Evolutionary conservation across 345 rosid genomes (phyloP), one percentile per base, ranked within the genome.

Genomic region (Populus simonii): DNA sequence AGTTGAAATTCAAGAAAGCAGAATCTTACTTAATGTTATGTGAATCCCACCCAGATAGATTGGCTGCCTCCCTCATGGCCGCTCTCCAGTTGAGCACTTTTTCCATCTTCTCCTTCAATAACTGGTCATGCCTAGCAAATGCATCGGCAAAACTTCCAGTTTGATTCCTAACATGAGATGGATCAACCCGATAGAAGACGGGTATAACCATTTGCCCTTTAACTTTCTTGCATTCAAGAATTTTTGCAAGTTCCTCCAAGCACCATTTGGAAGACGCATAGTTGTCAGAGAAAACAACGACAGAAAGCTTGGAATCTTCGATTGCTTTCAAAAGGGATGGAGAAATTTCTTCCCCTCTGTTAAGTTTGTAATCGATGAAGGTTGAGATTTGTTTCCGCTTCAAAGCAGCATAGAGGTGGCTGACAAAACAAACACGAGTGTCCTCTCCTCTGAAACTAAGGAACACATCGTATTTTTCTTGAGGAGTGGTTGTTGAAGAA

Each of bases 301-400:
- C 59, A 25, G 76, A 70, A 57, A 80, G 62, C 71, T 12, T 70
- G 7, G 83, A 80, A 7, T 53, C 65, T 59, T 70, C 43, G 2
- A 80, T 80, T 1, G 35, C 71, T 65, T 36, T 55, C 8, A 27
- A 17, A 9, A 76, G 66, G 49, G 41, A 61, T 16, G 33, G 2
- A 55, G 36, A 39, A 67, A 80, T 70, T 10, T 71, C 70, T 15
- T 76, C 45, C 6, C 72, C 80, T 16, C 31, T 31, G 1, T 0
- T 17, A 10, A 75, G 76, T 15, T 76, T 22, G 9, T 47, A 9
- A 11, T 80, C 83, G 1, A 22, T 49, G 76, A 59, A 80, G 7
- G 70, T 23, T 2, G 0, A 20, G 59, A 80, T 76, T 16, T 38
- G 9, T 35, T 13, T 20, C 13, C n/a, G 31, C 1, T 23, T 18